These are phyloP conservation scores for Plasmodium berghei DNA, from an alignment of 169 alveolate species.

Conservation along the genomic window DNA sequence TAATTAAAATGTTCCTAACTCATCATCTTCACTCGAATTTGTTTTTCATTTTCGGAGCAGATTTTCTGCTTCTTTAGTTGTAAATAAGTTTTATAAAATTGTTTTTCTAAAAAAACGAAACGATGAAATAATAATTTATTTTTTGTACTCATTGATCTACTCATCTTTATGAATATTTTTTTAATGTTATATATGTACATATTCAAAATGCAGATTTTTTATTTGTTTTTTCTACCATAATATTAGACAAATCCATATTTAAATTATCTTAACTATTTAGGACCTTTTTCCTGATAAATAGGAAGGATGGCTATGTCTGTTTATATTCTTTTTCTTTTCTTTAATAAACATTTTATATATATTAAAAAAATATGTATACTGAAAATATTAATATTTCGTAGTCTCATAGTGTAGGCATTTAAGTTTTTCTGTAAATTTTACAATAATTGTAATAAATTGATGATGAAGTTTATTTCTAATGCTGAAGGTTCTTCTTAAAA, in stretches of 20 bases:
- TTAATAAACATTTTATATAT: neutral
- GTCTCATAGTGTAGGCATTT: conserved; percentile 55
- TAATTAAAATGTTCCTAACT: too few relatives aligned
- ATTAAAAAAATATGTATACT: neutral
- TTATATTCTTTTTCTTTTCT: neutral
- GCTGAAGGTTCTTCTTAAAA: conserved; percentile 5
- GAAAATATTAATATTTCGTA: conserved; percentile 50
- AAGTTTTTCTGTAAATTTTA: conserved; percentile 38
- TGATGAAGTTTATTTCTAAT: conserved; percentile 3
- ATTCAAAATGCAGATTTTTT: neutral
- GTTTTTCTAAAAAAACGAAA: too few relatives aligned
- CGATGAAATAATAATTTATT: too few relatives aligned
- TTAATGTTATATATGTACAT: too few relatives aligned
- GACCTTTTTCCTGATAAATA: neutral
- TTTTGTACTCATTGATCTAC: too few relatives aligned
- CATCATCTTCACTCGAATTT: too few relatives aligned
- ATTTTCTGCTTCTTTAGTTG: too few relatives aligned
- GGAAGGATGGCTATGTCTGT: neutral
- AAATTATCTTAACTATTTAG: neutral
- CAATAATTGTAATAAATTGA: neutral
- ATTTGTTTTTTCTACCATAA: neutral
- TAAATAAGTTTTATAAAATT: too few relatives aligned
- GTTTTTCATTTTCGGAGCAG: too few relatives aligned
- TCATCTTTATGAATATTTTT: too few relatives aligned
- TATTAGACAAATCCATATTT: neutral